Base-by-base conservation (phyloP, 768 basidiomycete genomes). In the Lactarius deliciosus region DNA sequence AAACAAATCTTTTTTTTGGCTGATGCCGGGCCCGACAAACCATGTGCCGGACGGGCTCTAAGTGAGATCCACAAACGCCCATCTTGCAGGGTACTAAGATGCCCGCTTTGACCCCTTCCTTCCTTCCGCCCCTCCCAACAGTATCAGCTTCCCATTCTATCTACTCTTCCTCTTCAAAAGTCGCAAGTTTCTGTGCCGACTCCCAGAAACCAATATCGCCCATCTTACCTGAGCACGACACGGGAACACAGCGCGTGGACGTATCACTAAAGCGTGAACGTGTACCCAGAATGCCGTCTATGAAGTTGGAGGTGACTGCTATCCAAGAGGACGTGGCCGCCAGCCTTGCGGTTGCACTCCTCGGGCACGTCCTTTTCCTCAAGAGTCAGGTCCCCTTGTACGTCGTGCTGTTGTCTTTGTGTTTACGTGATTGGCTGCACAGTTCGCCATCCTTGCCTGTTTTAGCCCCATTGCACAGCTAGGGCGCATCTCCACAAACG, bases 301-400 rank as follows among this genome's bases (percentile, higher is more conserved):
- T 85, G 41, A 57, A 68, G 32, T 77, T 92, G 40, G 83, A 88
- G 55, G 72, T 79, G 4, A 82, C 86, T 11, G 65, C 71, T 1
- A 81, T 92, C 22, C 81, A 82, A 25, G 84, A 85, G 63, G 77
- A 76, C 6, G 79, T 88, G 74, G 91, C 91, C 11, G 85, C 87
- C 1, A 81, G 81, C 25, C 81, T 93, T 2, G 85, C 89, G 2
- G 79, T 81, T 15, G 84, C 82, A 65, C 75, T 91, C 32, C 77
- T 93, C 0, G 85, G 85, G 0, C 90, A 92, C 72, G 81, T 91
- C 2, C 74, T 92, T 20, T 93, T 90, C 72, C 77, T 92, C 63
- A 93, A 92, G 74, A 88, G 83, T 68, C 91, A 92, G 71, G 80
- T 92, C 0, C 91, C 90, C 1, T 86, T 92, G 90, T 92, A 72